Percentiles rank a stretch among this genome's conserved stretches.
These are phyloP conservation scores for Sarcomyxa edulis DNA, from an alignment of 768 basidiomycete species.

Conservation along the genomic window DNA sequence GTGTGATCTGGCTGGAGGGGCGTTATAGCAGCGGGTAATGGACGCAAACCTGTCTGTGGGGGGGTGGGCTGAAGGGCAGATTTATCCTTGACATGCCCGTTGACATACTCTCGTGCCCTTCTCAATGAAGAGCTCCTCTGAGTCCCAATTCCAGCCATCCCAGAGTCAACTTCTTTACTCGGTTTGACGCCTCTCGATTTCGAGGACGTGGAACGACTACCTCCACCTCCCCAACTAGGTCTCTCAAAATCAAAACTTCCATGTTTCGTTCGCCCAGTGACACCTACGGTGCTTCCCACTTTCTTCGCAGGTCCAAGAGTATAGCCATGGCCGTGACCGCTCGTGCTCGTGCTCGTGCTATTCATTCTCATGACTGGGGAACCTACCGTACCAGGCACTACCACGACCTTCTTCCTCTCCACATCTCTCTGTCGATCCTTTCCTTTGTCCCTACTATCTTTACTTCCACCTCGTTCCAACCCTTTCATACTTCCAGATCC, in stretches of 20 bases:
- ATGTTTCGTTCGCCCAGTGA: constrained; percentile 47
- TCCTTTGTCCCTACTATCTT: constrained; percentile 18
- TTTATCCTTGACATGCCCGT: constrained; percentile 4
- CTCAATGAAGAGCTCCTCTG: constrained; percentile 11
- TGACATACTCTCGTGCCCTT: constrained; percentile 8
- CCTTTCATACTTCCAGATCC: constrained; percentile 8
- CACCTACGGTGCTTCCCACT: constrained; percentile 19
- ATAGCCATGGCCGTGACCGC: constrained; percentile 16
- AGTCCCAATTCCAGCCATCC: constrained; percentile 12
- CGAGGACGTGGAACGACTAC: constrained; percentile 20
- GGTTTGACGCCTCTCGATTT: constrained; percentile 5
- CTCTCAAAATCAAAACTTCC: constrained; percentile 78
- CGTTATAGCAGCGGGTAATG: neutral
- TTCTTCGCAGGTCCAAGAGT: constrained; percentile 7
- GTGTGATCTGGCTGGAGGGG: constrained; percentile 31
- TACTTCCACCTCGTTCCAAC: constrained; percentile 15
- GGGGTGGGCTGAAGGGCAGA: neutral
- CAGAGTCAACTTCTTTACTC: constrained; percentile 6
- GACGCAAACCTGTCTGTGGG: neutral
- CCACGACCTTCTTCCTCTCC: constrained; percentile 19
- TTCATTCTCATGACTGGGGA: too few species aligned
- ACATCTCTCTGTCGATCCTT: constrained; percentile 17
- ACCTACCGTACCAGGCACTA: too few species aligned
- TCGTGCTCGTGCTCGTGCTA: too few species aligned
- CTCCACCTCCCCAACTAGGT: constrained; percentile 40